A percentile compares a stretch with the other conserved stretches of the same genome.
Conservation (phyloP, 768 basidiomycete genomes). For the Russula vinacea region DNA sequence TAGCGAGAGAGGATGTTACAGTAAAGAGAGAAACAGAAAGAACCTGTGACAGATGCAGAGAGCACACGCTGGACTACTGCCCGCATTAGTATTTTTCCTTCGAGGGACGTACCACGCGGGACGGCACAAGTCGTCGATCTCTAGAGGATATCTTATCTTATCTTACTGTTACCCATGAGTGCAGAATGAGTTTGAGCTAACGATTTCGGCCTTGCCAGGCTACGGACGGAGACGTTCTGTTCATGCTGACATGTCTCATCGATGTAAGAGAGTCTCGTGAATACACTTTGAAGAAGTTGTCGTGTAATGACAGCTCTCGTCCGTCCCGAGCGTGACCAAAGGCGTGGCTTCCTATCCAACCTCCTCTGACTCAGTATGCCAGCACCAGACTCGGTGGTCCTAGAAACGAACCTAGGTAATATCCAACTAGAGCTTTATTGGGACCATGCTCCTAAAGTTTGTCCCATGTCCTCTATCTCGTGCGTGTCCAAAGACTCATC, state of each 20-base stretch:
- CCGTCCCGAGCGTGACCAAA: too few relatives aligned
- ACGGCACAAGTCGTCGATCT: too few relatives aligned
- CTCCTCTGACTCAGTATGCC: conserved; percentile 10
- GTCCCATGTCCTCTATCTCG: conserved; percentile 17
- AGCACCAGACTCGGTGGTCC: conserved; percentile 54
- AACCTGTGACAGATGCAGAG: conserved; percentile 82
- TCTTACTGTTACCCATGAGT: neutral
- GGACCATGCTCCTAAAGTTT: conserved; percentile 78
- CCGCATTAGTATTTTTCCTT: too few relatives aligned
- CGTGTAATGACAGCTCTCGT: neutral
- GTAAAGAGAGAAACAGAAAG: conserved; percentile 26
- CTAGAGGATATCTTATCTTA: conserved; percentile 2
- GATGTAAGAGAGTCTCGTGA: neutral
- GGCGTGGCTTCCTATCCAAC: too few relatives aligned
- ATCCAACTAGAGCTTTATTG: conserved; percentile 90
- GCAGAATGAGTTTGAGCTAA: neutral
- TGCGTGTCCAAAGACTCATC: neutral
- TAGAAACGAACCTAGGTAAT: conserved; percentile 84
- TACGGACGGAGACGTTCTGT: neutral
- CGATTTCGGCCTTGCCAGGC: neutral
- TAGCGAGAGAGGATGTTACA: neutral
- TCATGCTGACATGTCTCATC: neutral
- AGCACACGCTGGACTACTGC: conserved; percentile 83
- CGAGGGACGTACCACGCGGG: too few relatives aligned
- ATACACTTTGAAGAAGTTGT: neutral